These are phyloP conservation scores for Talaromyces atroroseus DNA, from an alignment of 2,329 filamentous ascomycete genomes.

Conservation along the genomic window DNA sequence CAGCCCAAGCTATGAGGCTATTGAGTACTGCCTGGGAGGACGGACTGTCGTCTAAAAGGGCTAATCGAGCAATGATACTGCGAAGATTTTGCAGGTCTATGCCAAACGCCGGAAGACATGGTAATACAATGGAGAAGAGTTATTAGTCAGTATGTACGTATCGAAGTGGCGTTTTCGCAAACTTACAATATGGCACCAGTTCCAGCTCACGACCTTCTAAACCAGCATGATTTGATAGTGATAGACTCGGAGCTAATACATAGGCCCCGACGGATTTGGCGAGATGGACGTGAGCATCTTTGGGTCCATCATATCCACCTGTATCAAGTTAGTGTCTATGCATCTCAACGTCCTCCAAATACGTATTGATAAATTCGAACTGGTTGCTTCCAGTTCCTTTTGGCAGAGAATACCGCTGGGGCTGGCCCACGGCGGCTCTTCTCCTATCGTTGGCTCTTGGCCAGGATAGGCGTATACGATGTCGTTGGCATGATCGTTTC, in stretches of 20 bases:
- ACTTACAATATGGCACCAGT: constrained; percentile 6
- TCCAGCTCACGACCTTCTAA: neutral
- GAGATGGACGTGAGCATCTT: neutral
- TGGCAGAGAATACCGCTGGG: neutral
- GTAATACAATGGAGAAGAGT: constrained; percentile 2
- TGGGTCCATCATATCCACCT: neutral
- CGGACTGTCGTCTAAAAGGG: neutral
- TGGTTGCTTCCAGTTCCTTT: neutral
- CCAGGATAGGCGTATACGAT: constrained; percentile 2
- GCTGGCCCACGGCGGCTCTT: neutral
- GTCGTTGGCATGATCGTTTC: constrained; percentile 1
- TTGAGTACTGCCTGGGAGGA: constrained; percentile 3
- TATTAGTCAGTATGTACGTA: neutral
- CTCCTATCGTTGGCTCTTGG: neutral
- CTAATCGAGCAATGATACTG: neutral
- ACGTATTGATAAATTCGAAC: constrained; percentile 4
- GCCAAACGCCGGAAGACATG: neutral
- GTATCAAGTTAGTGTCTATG: neutral
- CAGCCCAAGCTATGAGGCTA: constrained; percentile 1
- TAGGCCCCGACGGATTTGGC: neutral
- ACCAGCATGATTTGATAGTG: neutral
- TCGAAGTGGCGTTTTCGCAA: neutral
- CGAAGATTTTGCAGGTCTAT: neutral
- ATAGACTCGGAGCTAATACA: neutral
- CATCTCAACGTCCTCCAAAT: neutral